Percentiles rank a stretch among this genome's conserved stretches.
These are phyloP conservation scores for Lasiosphaeriaceae sp. DNA, from an alignment of 495 filamentous ascomycete genomes.

Conservation along the genomic window DNA sequence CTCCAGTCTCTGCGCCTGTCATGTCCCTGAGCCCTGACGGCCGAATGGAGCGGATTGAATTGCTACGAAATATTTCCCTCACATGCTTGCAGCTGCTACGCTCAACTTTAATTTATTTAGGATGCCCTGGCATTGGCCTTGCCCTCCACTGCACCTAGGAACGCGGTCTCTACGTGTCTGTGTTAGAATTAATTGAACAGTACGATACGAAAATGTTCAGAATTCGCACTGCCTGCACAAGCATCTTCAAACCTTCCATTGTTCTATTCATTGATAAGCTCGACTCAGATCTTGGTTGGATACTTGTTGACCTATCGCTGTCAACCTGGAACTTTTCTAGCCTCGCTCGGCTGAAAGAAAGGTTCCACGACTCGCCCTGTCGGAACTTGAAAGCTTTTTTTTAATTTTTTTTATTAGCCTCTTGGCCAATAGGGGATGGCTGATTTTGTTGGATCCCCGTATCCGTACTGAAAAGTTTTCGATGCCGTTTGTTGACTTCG, in stretches of 20 bases:
- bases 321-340: slow-evolving; percentile 10
- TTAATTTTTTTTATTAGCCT: slow-evolving; percentile 18
- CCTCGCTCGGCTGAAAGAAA: slow-evolving; percentile 28
- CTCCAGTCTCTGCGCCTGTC: slow-evolving; percentile 13
- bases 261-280: background rate
- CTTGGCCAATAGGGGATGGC: slow-evolving; percentile 11
- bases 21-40: background rate
- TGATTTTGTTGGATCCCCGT: slow-evolving; percentile 10
- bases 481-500: background rate
- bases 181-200: too few species aligned
- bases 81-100: slow-evolving; percentile 1
- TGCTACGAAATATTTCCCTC: background rate
- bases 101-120: slow-evolving; percentile 2
- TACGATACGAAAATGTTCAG: too few species aligned
- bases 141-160: background rate
- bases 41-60: slow-evolving; percentile 3
- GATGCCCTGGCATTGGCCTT: background rate
- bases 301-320: slow-evolving; percentile 5
- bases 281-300: background rate
- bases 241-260: too few species aligned
- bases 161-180: too few species aligned
- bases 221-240: too few species aligned
- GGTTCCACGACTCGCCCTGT: slow-evolving; percentile 19
- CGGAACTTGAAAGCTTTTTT: background rate
- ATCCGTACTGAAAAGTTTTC: background rate